Evolutionary conservation across 225 moss, liverwort and hornwort species (phyloP), one percentile per base, ranked within the genome.

Genomic region (Marchantia paleacea): DNA sequence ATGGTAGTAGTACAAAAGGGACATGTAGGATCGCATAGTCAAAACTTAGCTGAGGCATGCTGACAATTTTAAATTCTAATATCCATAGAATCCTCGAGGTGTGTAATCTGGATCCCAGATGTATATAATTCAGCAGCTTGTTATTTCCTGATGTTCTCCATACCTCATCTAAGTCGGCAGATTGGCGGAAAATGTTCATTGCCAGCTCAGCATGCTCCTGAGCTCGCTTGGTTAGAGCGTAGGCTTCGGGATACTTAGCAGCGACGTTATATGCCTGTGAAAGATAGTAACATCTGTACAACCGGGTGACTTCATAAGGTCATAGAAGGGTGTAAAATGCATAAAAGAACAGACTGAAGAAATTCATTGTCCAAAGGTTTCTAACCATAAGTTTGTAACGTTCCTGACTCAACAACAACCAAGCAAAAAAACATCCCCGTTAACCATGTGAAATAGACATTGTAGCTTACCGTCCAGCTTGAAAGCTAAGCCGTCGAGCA

Each of bases 161-260:
- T 84, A 88, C 90, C 88, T 86, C 76, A 52, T 88, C 88, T 57
- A 63, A 53, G 39, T 25, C 25, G 50, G 66, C 64, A 13, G 87
- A 25, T 26, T 81, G 66, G 39, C 76, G 67, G 51, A 69, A 73
- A 54, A 83, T 87, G 75, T 90, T 83, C 55, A 89, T 69, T 55
- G 89, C 90, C 52, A 81, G 85, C 48, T 85, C 88, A 65, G 92
- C 85, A 29, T 88, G 91, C 84, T 91, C 88, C 75, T 88, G 89
- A 55, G 95, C 87, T 0, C 90, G 91, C 75, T 90, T 85, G 58
- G 89, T 95, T 49, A 97, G 86, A 29, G 89, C 80, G 85, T 95
- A 95, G 1, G 97, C 93, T 84, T 95, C 97, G 8, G 92, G 83
- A 75, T 91, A 93, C 81, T 97, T 97, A 0, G 86, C 87, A 68